Base-by-base conservation (phyloP, 2,329 filamentous ascomycete species). In the Sporothrix pallida region DNA sequence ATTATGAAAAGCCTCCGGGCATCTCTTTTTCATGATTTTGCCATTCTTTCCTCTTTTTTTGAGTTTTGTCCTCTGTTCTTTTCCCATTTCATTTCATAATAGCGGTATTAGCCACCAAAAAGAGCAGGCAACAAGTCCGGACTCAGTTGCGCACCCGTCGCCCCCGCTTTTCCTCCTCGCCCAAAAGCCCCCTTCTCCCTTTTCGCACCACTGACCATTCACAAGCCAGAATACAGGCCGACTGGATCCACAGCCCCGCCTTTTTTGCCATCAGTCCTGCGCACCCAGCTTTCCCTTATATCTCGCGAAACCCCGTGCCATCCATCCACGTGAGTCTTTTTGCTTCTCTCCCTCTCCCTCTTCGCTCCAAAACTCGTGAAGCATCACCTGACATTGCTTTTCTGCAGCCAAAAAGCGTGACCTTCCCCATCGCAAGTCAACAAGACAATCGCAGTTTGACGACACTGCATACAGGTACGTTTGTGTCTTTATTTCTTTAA, bases 371-470 rank as follows among this genome's bases (percentile, higher is more conserved):
- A 75, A 75, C 76, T 75, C 76, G 76, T 77, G 76, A 77, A 77
- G 75, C 76, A 77, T 77, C 76, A 77, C 76, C 76, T 77, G 76
- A 77, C 76, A 77, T 76, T 37, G 74, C 74, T 70, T 74, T 76
- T 70, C 75, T 76, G 74, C 76, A 77, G 75, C 75, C 74, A 73
- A 74, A 75, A 74, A 69, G 72, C 74, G 71, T 73, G 74, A 75
- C 72, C 69, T 46, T 62, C 63, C 46, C 63, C 74, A 73, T 65
- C 71, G 26, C 60, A 20, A 58, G 37, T 20, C 50, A 50, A 67
- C 44, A 65, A 13, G 50, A 74, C 63, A 17, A 65, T 20, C 67
- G 48, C 26, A n/a, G 65, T 50, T 68, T 52, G 65, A 20, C 62
- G 15, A 67, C 17, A 48, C 50, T 46, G 44, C 46, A 17, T 46